Conservation (phyloP, 2,329 filamentous ascomycete species). For the Lecanicillium sp. region DNA sequence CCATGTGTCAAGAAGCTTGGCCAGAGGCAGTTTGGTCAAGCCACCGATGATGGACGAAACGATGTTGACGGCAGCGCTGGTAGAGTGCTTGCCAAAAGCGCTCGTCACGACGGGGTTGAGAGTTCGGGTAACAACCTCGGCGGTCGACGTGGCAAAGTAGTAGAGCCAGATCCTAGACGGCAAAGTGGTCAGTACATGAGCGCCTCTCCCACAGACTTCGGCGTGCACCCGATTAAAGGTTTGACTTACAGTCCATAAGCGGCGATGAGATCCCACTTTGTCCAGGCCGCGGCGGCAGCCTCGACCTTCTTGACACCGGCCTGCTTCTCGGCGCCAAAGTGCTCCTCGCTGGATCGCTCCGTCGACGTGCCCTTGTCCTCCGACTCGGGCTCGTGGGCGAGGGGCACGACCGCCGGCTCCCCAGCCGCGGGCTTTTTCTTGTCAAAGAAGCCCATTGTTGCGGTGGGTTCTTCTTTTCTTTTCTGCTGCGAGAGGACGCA, state of each 20-base stretch:
- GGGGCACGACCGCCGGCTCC: slow-evolving; percentile 20
- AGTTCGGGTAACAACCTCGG: slow-evolving; percentile 32
- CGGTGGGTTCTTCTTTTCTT: not conserved
- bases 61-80: slow-evolving; percentile 47
- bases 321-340: slow-evolving; percentile 34
- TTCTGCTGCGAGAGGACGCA: not conserved
- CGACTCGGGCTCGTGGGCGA: not conserved
- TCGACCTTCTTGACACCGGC: slow-evolving; percentile 43
- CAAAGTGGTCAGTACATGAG: not conserved
- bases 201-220: too few relatives aligned
- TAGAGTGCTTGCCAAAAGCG: slow-evolving; percentile 46
- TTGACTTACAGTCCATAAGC: slow-evolving; percentile 40
- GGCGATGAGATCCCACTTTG: slow-evolving; percentile 37
- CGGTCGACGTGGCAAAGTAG: slow-evolving; percentile 33
- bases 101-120: slow-evolving; percentile 45
- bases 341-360: slow-evolving; percentile 24
- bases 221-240: too few relatives aligned
- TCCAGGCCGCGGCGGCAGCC: slow-evolving; percentile 34
- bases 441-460: slow-evolving; percentile 4
- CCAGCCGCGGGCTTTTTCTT: not conserved
- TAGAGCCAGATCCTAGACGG: slow-evolving; percentile 34
- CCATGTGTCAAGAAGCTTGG: slow-evolving; percentile 62
- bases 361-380: slow-evolving; percentile 13
- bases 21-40: slow-evolving; percentile 58
- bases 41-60: slow-evolving; percentile 50